A percentile compares a stretch with the other conserved stretches of the same genome.
phyloP scores from a whole-genome alignment of 164 flowering plant species.

The Liriodendron chinense region DNA sequence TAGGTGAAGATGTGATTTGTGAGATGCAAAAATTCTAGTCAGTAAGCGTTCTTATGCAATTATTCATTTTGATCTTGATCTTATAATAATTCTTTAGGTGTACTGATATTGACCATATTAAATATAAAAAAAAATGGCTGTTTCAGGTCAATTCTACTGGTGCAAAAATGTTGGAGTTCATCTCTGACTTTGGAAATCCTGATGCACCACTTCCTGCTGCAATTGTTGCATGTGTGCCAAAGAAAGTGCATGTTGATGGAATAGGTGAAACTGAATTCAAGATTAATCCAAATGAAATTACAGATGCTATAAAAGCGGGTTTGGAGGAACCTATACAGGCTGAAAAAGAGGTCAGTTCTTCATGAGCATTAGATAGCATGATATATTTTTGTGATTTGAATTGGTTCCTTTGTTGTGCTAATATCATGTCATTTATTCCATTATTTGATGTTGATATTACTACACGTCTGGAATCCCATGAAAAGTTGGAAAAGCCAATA shows the following conservation, averaged over 20 bases:
- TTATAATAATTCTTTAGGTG: not conserved
- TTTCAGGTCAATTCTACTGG: constrained; percentile 80
- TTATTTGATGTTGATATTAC: not conserved
- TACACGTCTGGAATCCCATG: not conserved
- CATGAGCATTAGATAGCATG: constrained; percentile 3
- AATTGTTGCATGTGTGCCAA: constrained; percentile 97
- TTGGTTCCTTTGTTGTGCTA: not conserved
- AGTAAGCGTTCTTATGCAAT: too few species aligned
- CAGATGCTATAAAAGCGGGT: constrained; percentile 75
- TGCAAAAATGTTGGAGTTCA: constrained; percentile 79
- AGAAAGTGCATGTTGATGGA: constrained; percentile 76
- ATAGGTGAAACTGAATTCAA: constrained; percentile 78
- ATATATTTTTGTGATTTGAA: not conserved
- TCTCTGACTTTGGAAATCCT: constrained; percentile 86
- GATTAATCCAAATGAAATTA: constrained; percentile 72
- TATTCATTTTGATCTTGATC: not conserved
- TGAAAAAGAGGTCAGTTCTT: constrained; percentile 78
- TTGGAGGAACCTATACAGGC: constrained; percentile 76
- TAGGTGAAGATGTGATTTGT: too few species aligned
- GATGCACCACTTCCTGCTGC: constrained; percentile 93
- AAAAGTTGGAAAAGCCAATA: too few species aligned
- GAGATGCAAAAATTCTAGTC: too few species aligned
- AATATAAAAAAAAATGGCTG: not conserved
- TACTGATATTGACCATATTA: not conserved
- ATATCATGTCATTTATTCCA: not conserved